Base-by-base conservation (phyloP, 2,329 filamentous ascomycete species). In the Aspergillus calidoustus region DNA sequence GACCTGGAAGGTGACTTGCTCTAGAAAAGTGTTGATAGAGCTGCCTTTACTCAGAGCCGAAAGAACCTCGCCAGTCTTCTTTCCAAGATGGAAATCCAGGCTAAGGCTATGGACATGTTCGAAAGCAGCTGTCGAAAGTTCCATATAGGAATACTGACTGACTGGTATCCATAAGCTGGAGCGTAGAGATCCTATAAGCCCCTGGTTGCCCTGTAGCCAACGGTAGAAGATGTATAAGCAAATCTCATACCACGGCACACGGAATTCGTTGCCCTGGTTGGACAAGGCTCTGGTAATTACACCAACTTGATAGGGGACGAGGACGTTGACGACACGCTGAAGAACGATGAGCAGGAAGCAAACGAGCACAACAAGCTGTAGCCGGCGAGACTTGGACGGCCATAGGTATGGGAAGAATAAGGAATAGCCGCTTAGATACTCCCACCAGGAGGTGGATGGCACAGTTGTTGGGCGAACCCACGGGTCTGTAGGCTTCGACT, bases 331-430 rank as follows among this genome's bases (percentile, higher is more conserved):
- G 53, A 89, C 82, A 64, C 95, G 89, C 80, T 97, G 93, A 11
- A 90, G 71, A 50, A 95, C 77, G 59, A 98, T 87, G 52, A 99
- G 84, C 41, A 87, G 56, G 72, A 98, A 93, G 78, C 95, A 98
- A 52, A 93, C 71, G 22, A 96, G 75, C 22, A 97, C 92, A 58
- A 93, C 85, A 25, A 92, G 67, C 79, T 97, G 90, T 59, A 99
- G 82, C 66, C 83, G 85, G 43, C 83, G 80, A 54, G 92, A 89
- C 72, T 94, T 94, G 71, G 89, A 90, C 0, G 95, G 95, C 95
- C 95, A 99, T 61, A 98, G 86, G 74, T 98, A 99, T 0, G 93
- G 94, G 75, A 98, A 96, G 79, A 99, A 97, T 55, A 97, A 83
- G 13, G 90, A 91, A 77, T 98, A 99, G 50, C 94, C 93, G 66